phyloP scores from a whole-genome alignment of 176 grass and related monocot genomes.

The Stipa capillata region DNA sequence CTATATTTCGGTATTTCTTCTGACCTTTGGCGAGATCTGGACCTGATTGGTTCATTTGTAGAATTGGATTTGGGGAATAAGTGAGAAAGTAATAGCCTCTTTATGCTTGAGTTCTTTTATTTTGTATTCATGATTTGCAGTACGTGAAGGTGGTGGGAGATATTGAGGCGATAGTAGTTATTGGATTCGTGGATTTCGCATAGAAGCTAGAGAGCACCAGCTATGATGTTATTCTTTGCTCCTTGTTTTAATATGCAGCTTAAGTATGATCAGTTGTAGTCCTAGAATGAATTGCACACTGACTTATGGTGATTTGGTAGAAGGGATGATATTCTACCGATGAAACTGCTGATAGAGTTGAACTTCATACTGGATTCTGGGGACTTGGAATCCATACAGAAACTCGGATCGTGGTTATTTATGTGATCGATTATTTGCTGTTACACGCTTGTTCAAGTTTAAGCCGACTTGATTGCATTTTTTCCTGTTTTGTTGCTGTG shows the following conservation, averaged over 20 bases:
- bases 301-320: background rate
- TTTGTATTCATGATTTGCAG: background rate
- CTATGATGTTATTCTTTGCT: background rate
- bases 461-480: background rate
- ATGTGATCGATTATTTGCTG: background rate
- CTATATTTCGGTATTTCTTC: background rate
- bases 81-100: too few relatives aligned
- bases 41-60: background rate
- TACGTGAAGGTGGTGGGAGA: background rate
- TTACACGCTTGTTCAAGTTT: background rate
- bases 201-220: background rate
- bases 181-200: background rate
- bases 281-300: too few relatives aligned
- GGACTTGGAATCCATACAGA: background rate
- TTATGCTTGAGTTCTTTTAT: background rate
- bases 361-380: background rate
- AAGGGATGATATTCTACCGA: too few relatives aligned
- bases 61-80: background rate
- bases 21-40: slow-evolving; percentile 15
- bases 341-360: too few relatives aligned
- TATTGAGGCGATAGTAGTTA: background rate
- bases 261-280: background rate
- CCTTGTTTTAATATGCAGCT: background rate
- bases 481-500: background rate
- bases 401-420: background rate